These are phyloP conservation scores for Chaetoceros tenuissimus DNA, from an alignment of 108 stramenopile genomes.

Conservation along the genomic window DNA sequence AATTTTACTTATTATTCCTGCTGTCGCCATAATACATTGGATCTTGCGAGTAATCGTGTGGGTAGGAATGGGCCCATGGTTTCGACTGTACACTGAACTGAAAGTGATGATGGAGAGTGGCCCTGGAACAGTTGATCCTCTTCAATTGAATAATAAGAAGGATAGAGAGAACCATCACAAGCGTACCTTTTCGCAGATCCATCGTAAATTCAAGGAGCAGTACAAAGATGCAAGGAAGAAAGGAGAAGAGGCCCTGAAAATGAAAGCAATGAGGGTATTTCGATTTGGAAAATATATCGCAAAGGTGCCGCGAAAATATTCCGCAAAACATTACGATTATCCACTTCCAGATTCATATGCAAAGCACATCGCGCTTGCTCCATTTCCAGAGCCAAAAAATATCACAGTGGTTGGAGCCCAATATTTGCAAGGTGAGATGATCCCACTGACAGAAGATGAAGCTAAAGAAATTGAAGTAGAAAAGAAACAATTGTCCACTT, in stretches of 20 bases:
- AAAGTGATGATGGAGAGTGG: neutral
- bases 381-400: too few species aligned
- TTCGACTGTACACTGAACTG: neutral
- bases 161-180: neutral
- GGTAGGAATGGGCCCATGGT: neutral
- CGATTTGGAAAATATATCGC: slow-evolving; percentile 54
- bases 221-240: slow-evolving; percentile 26
- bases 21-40: neutral
- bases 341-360: neutral
- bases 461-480: too few species aligned
- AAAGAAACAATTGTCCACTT: too few species aligned
- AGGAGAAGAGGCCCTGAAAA: slow-evolving; percentile 60
- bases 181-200: slow-evolving; percentile 8
- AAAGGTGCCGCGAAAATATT: slow-evolving; percentile 21
- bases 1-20: neutral
- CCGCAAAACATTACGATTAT: neutral
- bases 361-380: neutral
- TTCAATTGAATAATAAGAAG: neutral
- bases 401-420: neutral
- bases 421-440: neutral
- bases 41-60: neutral
- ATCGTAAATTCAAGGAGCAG: slow-evolving; percentile 18
- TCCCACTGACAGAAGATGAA: neutral
- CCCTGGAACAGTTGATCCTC: too few species aligned
- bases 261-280: slow-evolving; percentile 47